Conservation (phyloP, 202 grass and related monocot species). For the Setaria italica region DNA sequence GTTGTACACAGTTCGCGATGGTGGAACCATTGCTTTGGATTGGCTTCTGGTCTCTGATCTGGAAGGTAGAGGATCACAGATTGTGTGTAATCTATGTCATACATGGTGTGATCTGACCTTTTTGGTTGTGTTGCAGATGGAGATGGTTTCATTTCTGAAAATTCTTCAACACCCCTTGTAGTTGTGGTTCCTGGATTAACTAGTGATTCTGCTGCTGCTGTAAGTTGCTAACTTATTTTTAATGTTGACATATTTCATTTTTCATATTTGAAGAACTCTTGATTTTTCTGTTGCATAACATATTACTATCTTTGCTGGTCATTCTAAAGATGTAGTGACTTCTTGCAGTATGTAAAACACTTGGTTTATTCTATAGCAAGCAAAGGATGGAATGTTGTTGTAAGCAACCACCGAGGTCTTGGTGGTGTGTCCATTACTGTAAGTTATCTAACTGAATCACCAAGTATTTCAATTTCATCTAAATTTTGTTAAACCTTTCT, state of each 20-base stretch:
- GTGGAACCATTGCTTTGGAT: slow-evolving; percentile 93
- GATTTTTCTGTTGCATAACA: slow-evolving; percentile 23
- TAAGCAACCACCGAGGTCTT: slow-evolving; percentile 93
- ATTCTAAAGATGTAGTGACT: slow-evolving; percentile 38
- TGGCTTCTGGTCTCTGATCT: slow-evolving; percentile 75
- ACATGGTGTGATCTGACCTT: slow-evolving; percentile 42
- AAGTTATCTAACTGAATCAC: slow-evolving; percentile 54
- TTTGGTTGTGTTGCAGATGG: slow-evolving; percentile 53
- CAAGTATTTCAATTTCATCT: slow-evolving; percentile 34
- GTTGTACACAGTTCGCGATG: slow-evolving; percentile 73
- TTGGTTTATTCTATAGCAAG: slow-evolving; percentile 71
- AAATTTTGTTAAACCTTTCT: slow-evolving; percentile 35
- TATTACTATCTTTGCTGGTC: slow-evolving; percentile 26
- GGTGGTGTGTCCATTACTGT: slow-evolving; percentile 93
- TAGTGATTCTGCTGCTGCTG: slow-evolving; percentile 90
- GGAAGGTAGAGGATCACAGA: slow-evolving; percentile 44
- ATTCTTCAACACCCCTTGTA: slow-evolving; percentile 75
- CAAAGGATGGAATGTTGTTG: slow-evolving; percentile 90
- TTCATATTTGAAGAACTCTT: slow-evolving; percentile 43
- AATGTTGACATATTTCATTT: slow-evolving; percentile 18
- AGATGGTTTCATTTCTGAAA: slow-evolving; percentile 70
- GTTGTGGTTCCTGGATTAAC: slow-evolving; percentile 89
- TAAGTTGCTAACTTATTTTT: slow-evolving; percentile 53
- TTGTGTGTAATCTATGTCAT: slow-evolving; percentile 9
- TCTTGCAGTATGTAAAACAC: slow-evolving; percentile 88